These are phyloP conservation scores for Turnera subulata DNA, from an alignment of 345 rosid genomes.

Conservation along the genomic window DNA sequence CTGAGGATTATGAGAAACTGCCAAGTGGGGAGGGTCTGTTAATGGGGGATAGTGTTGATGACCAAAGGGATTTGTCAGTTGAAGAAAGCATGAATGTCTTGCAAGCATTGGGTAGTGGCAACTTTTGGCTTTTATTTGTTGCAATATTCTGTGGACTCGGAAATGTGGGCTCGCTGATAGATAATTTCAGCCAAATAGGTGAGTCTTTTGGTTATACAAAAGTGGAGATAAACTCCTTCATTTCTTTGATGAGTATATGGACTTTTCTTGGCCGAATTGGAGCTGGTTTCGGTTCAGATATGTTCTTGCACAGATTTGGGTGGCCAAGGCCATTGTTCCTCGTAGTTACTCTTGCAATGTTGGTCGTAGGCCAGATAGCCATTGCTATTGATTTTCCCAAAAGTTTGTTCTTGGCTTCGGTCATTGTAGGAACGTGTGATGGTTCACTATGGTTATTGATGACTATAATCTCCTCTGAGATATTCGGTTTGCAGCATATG, in stretches of 20 bases:
- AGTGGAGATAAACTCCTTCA: neutral
- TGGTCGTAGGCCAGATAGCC: conserved; percentile 39
- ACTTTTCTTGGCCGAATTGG: conserved; percentile 46
- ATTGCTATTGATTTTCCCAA: conserved; percentile 46
- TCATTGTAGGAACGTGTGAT: conserved; percentile 46
- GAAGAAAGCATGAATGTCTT: conserved; percentile 40
- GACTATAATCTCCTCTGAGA: conserved; percentile 46
- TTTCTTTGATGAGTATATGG: conserved; percentile 43
- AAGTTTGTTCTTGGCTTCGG: conserved; percentile 35
- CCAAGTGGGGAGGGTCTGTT: conserved; percentile 19
- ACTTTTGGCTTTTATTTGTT: conserved; percentile 47
- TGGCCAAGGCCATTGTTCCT: conserved; percentile 53
- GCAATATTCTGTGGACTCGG: conserved; percentile 57
- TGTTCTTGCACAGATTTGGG: conserved; percentile 29
- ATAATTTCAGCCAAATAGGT: conserved; percentile 19
- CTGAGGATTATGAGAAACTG: conserved; percentile 19
- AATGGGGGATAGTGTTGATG: conserved; percentile 13
- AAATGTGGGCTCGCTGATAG: conserved; percentile 44
- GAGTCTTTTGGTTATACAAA: neutral
- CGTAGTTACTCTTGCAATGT: conserved; percentile 37
- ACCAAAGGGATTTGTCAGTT: neutral
- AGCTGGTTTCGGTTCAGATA: conserved; percentile 42
- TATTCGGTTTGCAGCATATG: conserved; percentile 42
- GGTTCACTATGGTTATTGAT: conserved; percentile 58
- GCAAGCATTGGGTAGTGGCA: conserved; percentile 30